A percentile compares a stretch with the other conserved stretches of the same genome.
Conservation (phyloP, 2,329 filamentous ascomycete genomes). For the Alternaria atra region DNA sequence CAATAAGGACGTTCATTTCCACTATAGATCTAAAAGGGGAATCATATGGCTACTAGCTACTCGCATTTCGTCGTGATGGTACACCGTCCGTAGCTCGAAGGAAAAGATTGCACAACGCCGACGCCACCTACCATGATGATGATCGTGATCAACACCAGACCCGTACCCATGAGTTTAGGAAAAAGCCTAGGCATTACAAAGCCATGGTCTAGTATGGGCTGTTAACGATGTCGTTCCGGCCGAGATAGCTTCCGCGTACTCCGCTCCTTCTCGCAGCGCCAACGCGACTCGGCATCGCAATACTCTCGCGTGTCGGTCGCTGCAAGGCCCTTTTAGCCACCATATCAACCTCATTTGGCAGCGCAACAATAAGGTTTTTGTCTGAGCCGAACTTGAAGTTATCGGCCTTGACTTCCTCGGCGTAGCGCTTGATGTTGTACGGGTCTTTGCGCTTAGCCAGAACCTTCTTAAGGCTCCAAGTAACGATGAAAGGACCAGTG, state of each 20-base stretch:
- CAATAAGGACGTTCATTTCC: background rate
- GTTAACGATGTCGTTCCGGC: constrained; percentile 85
- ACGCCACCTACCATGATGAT: background rate
- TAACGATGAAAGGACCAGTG: constrained; percentile 94
- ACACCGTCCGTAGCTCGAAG: background rate
- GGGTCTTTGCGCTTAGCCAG: constrained; percentile 81
- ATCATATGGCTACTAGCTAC: constrained; percentile 3
- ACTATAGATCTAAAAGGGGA: constrained; percentile 3
- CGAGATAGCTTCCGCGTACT: constrained; percentile 73
- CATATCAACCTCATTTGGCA: constrained; percentile 99
- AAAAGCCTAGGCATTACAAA: background rate
- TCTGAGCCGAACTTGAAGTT: constrained; percentile 98
- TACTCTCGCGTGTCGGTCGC: constrained; percentile 91
- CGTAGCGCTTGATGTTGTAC: constrained; percentile 96
- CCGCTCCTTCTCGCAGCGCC: constrained; percentile 50
- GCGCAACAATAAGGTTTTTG: constrained; percentile 96
- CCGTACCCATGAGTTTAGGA: background rate
- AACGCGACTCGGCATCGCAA: constrained; percentile 68
- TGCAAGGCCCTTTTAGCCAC: constrained; percentile 85
- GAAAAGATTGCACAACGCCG: constrained; percentile 2
- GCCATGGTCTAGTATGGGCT: constrained; percentile 63
- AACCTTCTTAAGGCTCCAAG: constrained; percentile 94
- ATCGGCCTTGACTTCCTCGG: constrained; percentile 94
- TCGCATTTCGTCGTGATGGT: background rate
- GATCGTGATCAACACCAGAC: background rate